Evolutionary conservation across 495 filamentous ascomycete species (phyloP), one percentile per base, ranked within the genome.

Genomic region (Penicillium steckii): DNA sequence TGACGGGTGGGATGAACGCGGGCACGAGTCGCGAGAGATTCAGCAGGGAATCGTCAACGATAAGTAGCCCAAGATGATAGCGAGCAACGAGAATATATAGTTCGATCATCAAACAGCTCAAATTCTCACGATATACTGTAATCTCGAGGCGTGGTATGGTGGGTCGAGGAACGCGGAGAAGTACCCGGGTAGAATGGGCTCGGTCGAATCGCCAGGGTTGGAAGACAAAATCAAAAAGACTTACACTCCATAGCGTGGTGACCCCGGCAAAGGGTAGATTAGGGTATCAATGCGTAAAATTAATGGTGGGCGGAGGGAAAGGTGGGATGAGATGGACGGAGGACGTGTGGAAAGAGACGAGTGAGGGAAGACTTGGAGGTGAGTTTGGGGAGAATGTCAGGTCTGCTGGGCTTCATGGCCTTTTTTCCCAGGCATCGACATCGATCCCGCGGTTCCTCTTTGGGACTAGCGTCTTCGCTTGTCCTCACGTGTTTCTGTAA

Each of bases 211-310:
- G 56, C 2, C 48, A 49, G 9, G 24, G 52, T 40, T 26, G 63
- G 46, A 44, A 52, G 54, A 60, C 23, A 49, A 53, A 49, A 67
- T 67, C 54, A 69, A 66, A 68, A 64, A 59, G 27, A 75, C 74
- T 74, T 66, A 77, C 74, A 71, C 59, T 75, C 70, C 70, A 74
- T 74, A 75, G 73, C 74, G 72, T 68, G 74, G 74, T 75, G 74
- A 77, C 74, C 74, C 74, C 74, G 56, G 61, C 57, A 63, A 42
- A 66, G 70, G 66, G 65, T 56, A 55, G 51, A 43, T 30, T 57
- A 60, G 44, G 42, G 44, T 56, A 64, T 64, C 56, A 68, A 62
- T 62, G 55, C 65, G 52, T 42, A 37, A 60, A 56, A 44, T 57
- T 52, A 66, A 65, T 69, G 64, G 53, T 56, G 60, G 65, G 56